Evolutionary conservation across 2,329 filamentous ascomycete genomes (phyloP).

Genomic region (Pseudohalonectria lignicola): DNA sequence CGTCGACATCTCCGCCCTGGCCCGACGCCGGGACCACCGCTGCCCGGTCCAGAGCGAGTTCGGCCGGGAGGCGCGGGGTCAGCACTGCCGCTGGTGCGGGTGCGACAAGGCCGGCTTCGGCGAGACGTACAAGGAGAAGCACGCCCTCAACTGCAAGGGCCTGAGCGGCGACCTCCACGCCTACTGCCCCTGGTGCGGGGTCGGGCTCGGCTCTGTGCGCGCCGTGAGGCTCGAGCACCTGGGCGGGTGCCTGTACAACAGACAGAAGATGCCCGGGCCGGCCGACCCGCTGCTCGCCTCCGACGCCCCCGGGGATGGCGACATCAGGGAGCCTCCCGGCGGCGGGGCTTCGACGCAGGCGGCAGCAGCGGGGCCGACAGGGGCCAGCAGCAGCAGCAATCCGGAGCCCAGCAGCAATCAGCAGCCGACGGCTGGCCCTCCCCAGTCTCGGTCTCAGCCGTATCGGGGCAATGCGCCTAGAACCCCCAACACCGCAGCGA

Average conservation of each 20-base stretch:
- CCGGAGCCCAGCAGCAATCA: not conserved
- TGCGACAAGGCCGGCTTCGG: conserved; percentile 4
- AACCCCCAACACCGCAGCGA: not conserved
- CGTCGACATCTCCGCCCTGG: conserved; percentile 2
- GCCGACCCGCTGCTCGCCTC: not conserved
- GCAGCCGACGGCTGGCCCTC: not conserved
- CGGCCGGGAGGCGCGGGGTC: not conserved
- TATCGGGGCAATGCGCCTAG: too few species aligned
- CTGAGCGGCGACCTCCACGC: not conserved
- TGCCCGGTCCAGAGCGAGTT: conserved; percentile 6
- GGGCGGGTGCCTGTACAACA: not conserved
- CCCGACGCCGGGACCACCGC: conserved; percentile 2
- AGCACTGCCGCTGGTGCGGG: conserved; percentile 7
- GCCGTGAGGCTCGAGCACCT: conserved; percentile 3
- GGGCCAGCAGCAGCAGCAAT: not conserved
- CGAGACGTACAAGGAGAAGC: conserved; percentile 3
- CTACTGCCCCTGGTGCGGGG: conserved; percentile 10
- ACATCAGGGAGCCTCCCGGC: too few species aligned
- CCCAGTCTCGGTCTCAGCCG: too few species aligned
- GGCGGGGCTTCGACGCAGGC: too few species aligned
- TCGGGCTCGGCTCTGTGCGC: conserved; percentile 2
- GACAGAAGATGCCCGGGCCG: not conserved
- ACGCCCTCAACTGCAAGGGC: conserved; percentile 6
- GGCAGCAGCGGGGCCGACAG: not conserved
- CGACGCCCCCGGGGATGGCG: not conserved